Base-by-base conservation (phyloP, 2,329 filamentous ascomycete genomes). In the Golovinomyces cichoracearum region DNA sequence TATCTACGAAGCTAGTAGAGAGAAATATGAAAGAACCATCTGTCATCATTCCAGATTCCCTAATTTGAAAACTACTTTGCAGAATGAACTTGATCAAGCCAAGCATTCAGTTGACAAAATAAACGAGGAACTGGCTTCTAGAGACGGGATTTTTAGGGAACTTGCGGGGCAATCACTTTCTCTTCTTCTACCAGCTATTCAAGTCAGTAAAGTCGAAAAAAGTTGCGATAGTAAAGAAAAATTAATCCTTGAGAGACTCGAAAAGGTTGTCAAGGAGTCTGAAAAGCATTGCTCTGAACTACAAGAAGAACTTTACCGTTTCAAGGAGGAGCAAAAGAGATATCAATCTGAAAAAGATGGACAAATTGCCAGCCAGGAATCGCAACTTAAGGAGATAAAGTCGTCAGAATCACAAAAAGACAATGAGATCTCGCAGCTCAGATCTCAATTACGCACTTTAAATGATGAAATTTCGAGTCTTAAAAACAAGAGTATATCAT, bases 31-130 rank as follows among this genome's bases (percentile, higher is more conserved):
- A 31, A 46, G 27, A 19, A 46, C 26, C n/a, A 46, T 21, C 9
- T 31, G 44, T 35, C 44, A 46, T 33, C 27, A 46, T 22, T 27
- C 44, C 7, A 46, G 27, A 23, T 46, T 46, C 23, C 44, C 44
- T 21, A 22, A 31, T 21, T 17, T 46, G 9, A 46, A 46, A 29
- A 31, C 29, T 13, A 46, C 44, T 19, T 23, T 46, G 19, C 44
- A 46, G 23, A 46, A 29, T 33, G 44, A 46, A 33, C 7, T 46
- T 4, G 44, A 46, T 33, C 31, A 35, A 26, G 44, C 44, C 19
- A 46, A 35, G 19, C 7, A 33, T 17, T 19, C 19, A 19, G 44
- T 46, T 10, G 44, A 46, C 5, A 31, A 46, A 10, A 46, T 46
- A 27, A 17, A 46, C 10, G 44, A 46, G 22, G 27, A 35, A 46